Evolutionary conservation across 805 yeast species (phyloP), one percentile per base, ranked within the genome.

Genomic region (Ogataea methylovora): DNA sequence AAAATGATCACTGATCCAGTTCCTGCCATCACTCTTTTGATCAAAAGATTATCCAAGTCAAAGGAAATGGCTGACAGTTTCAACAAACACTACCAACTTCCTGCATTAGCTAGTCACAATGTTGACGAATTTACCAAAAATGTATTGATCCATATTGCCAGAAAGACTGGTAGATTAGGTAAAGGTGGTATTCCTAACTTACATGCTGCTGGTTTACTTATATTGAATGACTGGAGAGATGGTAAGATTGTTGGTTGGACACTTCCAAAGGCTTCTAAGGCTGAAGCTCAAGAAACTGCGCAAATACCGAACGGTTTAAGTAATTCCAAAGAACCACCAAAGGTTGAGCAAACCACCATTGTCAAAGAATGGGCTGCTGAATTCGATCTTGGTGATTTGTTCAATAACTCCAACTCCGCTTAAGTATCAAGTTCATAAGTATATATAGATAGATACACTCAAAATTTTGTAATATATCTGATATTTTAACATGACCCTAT

Each of bases 191-290:
- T 92, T 39, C 95, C 97, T 37, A 87, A 92, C 56, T 58, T 92
- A 42, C 81, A 76, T 39, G 71, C 88, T 43, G 95, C 97, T 8
- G 95, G 94, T 24, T 57, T 73, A 49, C 69, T 83, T 24, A 81
- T 92, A 10, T 67, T 92, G 52, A 85, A 75, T 49, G 98, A 92
- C 61, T 92, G 97, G 97, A 78, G 96, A 62, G 97, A 88, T 58
- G 98, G 98, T 39, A 76, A 92, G 55, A 77, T 92, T 49, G 61
- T 80, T 36, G 95, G 97, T 31, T 92, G 96, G 95, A 76, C 84
- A 3, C 61, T 79, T 48, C 95, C 95, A 33, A 80, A 40, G 39
- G 44, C 46, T 32, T 56, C 46, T 40, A 62, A 49, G 59, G 54
- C 35, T 49, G 67, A 42, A 50, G 67, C 43, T 52, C 65, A 41